A percentile compares a stretch with the other conserved stretches of the same genome.
These are phyloP conservation scores for Conticribra guillardii DNA, from an alignment of 108 stramenopile species.

Conservation along the genomic window DNA sequence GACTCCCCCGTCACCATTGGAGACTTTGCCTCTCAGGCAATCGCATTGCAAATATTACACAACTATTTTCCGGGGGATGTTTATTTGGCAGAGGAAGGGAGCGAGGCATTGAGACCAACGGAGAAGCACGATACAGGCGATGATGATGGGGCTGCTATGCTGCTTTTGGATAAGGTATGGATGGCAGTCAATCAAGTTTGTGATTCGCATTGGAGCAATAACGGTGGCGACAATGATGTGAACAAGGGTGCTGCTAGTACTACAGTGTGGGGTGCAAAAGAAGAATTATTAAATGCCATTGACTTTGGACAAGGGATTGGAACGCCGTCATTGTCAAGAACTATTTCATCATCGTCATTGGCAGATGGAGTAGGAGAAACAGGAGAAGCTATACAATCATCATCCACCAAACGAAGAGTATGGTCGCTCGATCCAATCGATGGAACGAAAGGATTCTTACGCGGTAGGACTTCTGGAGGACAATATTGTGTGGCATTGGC, in stretches of 20 bases:
- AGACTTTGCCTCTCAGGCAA: conserved; percentile 69
- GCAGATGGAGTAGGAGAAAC: too few species aligned
- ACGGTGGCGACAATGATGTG: too few species aligned
- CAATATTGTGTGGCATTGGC: conserved; percentile 84
- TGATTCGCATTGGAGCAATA: too few species aligned
- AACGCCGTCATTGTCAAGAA: neutral
- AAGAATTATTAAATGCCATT: conserved; percentile 46
- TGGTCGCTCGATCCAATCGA: conserved; percentile 92
- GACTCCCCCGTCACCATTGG: conserved; percentile 69
- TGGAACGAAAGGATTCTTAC: conserved; percentile 91
- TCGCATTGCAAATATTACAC: conserved; percentile 48
- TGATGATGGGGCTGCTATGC: too few species aligned
- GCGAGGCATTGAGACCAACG: conserved; percentile 36
- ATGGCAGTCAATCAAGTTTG: conserved; percentile 19
- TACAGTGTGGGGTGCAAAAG: neutral
- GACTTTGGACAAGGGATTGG: conserved; percentile 49
- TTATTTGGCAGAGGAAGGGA: conserved; percentile 68
- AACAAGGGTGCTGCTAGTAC: conserved; percentile 1
- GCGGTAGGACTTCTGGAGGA: conserved; percentile 56
- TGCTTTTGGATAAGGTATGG: conserved; percentile 37
- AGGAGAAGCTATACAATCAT: too few species aligned
- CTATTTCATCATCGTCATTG: too few species aligned
- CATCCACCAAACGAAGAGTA: too few species aligned
- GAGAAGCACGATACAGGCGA: too few species aligned
- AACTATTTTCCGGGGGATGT: conserved; percentile 48